Conservation (phyloP, 2,329 filamentous ascomycete species). For the Neoarthrinium moseri region DNA sequence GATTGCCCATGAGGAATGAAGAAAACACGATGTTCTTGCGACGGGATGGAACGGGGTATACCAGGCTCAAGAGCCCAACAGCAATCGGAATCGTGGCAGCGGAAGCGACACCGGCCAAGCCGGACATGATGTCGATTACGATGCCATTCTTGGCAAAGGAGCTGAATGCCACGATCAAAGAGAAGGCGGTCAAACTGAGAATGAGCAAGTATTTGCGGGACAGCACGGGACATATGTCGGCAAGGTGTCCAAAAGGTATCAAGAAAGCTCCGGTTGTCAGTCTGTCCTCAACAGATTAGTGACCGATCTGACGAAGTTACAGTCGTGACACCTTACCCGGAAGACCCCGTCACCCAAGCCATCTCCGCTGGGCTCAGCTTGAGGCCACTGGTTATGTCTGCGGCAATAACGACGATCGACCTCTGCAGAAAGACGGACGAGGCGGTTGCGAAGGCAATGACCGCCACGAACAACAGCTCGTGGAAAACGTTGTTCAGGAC, state of each 20-base stretch:
- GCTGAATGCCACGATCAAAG: constrained; percentile 24
- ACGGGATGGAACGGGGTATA: constrained; percentile 27
- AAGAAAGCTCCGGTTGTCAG: constrained; percentile 29
- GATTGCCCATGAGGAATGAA: constrained; percentile 31
- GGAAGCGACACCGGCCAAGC: constrained; percentile 28
- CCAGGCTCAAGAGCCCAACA: constrained; percentile 28
- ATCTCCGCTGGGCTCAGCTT: constrained; percentile 28
- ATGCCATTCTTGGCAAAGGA: constrained; percentile 25
- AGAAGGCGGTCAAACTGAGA: constrained; percentile 25
- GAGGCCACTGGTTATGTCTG: constrained; percentile 22
- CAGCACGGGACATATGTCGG: constrained; percentile 23
- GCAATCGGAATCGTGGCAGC: constrained; percentile 31
- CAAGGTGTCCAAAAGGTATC: constrained; percentile 29
- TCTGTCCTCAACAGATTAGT: constrained; percentile 11
- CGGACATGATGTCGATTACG: constrained; percentile 28
- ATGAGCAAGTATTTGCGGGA: constrained; percentile 29
- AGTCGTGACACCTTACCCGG: constrained; percentile 21
- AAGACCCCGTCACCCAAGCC: constrained; percentile 30
- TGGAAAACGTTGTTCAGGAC: constrained; percentile 23
- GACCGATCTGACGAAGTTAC: neutral
- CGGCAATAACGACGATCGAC: constrained; percentile 27
- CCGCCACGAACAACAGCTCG: constrained; percentile 26
- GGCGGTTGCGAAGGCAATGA: constrained; percentile 28
- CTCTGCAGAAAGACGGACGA: constrained; percentile 30
- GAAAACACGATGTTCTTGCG: constrained; percentile 31